Percentiles rank a stretch among this genome's conserved stretches.
These are phyloP conservation scores for Canavalia ensiformis DNA, from an alignment of 306 rosid genomes.

Conservation along the genomic window DNA sequence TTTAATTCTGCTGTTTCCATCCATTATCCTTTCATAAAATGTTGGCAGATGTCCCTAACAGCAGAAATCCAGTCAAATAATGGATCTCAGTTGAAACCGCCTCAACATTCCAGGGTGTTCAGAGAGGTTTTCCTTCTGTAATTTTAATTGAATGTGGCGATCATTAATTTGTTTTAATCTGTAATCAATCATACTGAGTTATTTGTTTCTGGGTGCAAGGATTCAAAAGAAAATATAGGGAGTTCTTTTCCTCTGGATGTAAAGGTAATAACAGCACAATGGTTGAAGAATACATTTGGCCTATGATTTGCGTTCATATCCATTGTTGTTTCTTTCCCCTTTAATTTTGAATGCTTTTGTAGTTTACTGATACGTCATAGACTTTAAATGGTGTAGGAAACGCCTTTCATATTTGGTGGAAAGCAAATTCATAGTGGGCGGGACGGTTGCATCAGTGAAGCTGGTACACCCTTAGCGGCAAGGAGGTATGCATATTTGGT, in stretches of 20 bases:
- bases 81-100: slow-evolving; percentile 59
- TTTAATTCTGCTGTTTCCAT: slow-evolving; percentile 23
- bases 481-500: slow-evolving; percentile 63
- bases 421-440: slow-evolving; percentile 62
- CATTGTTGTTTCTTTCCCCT: not conserved
- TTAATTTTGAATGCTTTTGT: not conserved
- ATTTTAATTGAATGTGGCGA: slow-evolving; percentile 43
- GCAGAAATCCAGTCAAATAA: slow-evolving; percentile 64
- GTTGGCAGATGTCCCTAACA: slow-evolving; percentile 73
- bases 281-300: slow-evolving; percentile 26
- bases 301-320: slow-evolving; percentile 20
- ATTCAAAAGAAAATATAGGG: slow-evolving; percentile 87
- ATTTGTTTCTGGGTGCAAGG: slow-evolving; percentile 76
- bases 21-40: slow-evolving; percentile 46
- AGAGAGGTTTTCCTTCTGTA: slow-evolving; percentile 69
- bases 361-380: slow-evolving; percentile 10
- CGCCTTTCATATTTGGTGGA: slow-evolving; percentile 63
- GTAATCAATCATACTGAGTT: slow-evolving; percentile 53
- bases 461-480: slow-evolving; percentile 44
- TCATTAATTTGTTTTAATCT: slow-evolving; percentile 34
- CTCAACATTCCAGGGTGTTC: slow-evolving; percentile 51
- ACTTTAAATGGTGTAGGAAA: slow-evolving; percentile 54
- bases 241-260: slow-evolving; percentile 62
- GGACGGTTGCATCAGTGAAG: slow-evolving; percentile 53
- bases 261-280: slow-evolving; percentile 58